Percentiles rank a stretch among this genome's conserved stretches.
phyloP scores from a whole-genome alignment of 305 asterid species.

The Plantago rigida region DNA sequence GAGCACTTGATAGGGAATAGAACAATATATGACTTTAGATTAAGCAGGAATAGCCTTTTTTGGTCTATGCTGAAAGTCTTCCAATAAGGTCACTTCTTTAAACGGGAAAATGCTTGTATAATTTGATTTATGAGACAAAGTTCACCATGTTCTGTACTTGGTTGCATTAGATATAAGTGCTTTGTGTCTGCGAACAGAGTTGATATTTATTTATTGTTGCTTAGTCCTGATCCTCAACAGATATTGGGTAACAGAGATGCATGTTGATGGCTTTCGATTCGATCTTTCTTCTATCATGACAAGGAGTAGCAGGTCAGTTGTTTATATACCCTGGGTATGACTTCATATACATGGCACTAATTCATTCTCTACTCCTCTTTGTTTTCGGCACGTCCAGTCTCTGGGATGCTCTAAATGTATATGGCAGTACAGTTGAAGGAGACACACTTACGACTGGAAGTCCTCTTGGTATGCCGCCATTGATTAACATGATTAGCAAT shows the following conservation, averaged over 20 bases:
- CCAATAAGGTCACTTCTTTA: no score
- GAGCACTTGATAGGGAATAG: no score
- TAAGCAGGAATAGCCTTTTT: no score
- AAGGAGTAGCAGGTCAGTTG: conserved; percentile 83
- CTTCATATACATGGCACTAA: conserved; percentile 18
- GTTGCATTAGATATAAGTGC: conserved; percentile 15
- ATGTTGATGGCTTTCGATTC: conserved; percentile 91
- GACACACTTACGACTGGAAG: conserved; percentile 72
- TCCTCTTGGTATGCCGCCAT: conserved; percentile 79
- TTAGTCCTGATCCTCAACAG: conserved; percentile 48
- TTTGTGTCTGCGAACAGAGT: conserved; percentile 21
- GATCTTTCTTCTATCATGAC: conserved; percentile 97
- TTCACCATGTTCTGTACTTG: conserved; percentile 13
- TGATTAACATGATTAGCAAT: conserved; percentile 86
- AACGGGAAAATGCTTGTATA: no score
- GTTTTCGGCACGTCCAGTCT: conserved; percentile 39
- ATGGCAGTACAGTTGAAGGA: conserved; percentile 63
- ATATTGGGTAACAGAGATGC: conserved; percentile 96
- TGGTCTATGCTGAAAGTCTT: no score
- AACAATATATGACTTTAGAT: no score
- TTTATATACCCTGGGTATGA: conserved; percentile 15
- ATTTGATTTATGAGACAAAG: background rate
- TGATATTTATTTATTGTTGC: conserved; percentile 34
- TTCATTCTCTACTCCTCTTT: conserved; percentile 21
- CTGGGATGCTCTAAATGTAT: conserved; percentile 78